These are phyloP conservation scores for Colletotrichum somersetense DNA, from an alignment of 2,329 filamentous ascomycete genomes.

Conservation along the genomic window DNA sequence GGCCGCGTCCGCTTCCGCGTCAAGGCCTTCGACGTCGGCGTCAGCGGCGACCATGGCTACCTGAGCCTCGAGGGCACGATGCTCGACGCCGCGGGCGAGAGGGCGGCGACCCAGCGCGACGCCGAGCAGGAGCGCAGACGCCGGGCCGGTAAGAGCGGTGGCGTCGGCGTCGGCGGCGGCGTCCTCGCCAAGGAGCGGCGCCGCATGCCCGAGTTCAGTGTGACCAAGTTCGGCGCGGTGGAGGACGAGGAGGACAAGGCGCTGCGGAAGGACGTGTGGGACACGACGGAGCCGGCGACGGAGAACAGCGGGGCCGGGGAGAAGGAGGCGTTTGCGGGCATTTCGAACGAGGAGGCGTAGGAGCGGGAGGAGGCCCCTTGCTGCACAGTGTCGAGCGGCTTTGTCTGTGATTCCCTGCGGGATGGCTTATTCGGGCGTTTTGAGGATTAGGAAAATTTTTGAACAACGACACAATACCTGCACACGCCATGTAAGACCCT, in stretches of 20 bases:
- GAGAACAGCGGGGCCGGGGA: slow-evolving; percentile 14
- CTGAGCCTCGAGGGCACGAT: slow-evolving; percentile 91
- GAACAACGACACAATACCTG: slow-evolving; percentile 37
- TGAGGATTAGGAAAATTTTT: slow-evolving; percentile 31
- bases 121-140: slow-evolving; percentile 63
- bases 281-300: slow-evolving; percentile 38
- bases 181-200: slow-evolving; percentile 48
- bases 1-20: slow-evolving; percentile 83
- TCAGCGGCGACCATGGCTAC: slow-evolving; percentile 81
- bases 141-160: slow-evolving; percentile 44
- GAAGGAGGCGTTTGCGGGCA: slow-evolving; percentile 35
- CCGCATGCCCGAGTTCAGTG: slow-evolving; percentile 65
- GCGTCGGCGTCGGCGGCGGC: slow-evolving; percentile 24
- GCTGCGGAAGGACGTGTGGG: slow-evolving; percentile 42
- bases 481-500: not conserved
- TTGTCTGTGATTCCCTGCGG: slow-evolving; percentile 15
- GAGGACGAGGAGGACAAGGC: slow-evolving; percentile 58
- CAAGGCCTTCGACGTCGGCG: slow-evolving; percentile 84
- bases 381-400: not conserved
- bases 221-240: slow-evolving; percentile 66
- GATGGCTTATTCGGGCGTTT: slow-evolving; percentile 36
- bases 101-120: slow-evolving; percentile 60
- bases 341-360: slow-evolving; percentile 38
- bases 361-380: not conserved
- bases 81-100: slow-evolving; percentile 77